A percentile compares a stretch with the other conserved stretches of the same genome.
These are phyloP conservation scores for Fusarium denticulatum DNA, from an alignment of 2,329 filamentous ascomycete species.

Conservation along the genomic window DNA sequence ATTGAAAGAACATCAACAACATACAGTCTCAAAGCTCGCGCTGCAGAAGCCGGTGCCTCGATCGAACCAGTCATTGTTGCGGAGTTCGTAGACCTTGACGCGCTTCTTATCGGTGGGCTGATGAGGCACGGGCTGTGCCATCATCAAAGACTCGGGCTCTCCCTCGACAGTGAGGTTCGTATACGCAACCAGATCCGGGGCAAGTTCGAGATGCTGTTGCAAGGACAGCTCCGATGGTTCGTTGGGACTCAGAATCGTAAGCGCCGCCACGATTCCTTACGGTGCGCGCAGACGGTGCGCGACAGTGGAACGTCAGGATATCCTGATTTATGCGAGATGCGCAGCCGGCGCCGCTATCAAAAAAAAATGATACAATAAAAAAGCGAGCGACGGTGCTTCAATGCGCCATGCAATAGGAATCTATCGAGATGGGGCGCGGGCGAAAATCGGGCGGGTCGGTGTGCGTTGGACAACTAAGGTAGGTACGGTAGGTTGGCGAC, in stretches of 20 bases:
- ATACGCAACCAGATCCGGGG: slow-evolving; percentile 63
- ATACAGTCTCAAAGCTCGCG: slow-evolving; percentile 77
- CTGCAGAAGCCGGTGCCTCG: slow-evolving; percentile 95
- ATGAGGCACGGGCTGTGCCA: slow-evolving; percentile 78
- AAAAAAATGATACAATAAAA: slow-evolving; percentile 26
- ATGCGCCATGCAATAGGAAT: slow-evolving; percentile 48
- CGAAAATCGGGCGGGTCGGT: slow-evolving; percentile 32
- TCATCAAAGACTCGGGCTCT: slow-evolving; percentile 71
- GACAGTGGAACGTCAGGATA: slow-evolving; percentile 32
- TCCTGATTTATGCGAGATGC: slow-evolving; percentile 19
- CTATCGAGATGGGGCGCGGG: slow-evolving; percentile 26
- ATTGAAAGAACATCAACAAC: slow-evolving; percentile 47
- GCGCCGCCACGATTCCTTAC: slow-evolving; percentile 63
- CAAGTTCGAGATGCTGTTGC: slow-evolving; percentile 68
- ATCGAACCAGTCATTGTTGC: slow-evolving; percentile 99
- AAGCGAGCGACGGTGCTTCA: slow-evolving; percentile 39
- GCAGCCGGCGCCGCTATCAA: slow-evolving; percentile 26
- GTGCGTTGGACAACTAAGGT: slow-evolving; percentile 24
- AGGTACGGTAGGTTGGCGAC: slow-evolving; percentile 25
- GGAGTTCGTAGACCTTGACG: slow-evolving; percentile 99
- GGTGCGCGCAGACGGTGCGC: slow-evolving; percentile 46
- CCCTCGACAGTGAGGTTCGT: slow-evolving; percentile 60
- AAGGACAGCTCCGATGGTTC: slow-evolving; percentile 65
- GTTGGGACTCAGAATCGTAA: slow-evolving; percentile 64
- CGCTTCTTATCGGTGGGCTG: slow-evolving; percentile 74